Conservation (phyloP, 2,329 filamentous ascomycete species). For the Aspergillus sp. region DNA sequence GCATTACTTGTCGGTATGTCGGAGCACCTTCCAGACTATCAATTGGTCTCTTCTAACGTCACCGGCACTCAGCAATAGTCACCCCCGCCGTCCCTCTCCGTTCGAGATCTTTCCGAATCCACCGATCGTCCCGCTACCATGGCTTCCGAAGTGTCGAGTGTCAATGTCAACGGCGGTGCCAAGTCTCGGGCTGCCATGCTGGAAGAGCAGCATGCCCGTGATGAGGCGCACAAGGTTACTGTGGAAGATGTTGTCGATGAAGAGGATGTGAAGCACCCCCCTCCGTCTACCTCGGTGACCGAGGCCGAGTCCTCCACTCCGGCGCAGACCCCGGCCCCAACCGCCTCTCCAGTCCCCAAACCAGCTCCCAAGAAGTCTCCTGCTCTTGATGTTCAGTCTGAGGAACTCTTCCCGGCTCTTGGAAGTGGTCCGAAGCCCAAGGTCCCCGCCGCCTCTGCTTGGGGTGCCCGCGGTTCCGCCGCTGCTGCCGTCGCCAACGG, state of each 20-base stretch:
- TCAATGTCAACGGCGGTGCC: constrained; percentile 35
- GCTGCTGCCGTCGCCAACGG: constrained; percentile 48
- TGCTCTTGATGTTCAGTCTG: constrained; percentile 76
- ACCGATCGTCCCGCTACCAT: constrained; percentile 23
- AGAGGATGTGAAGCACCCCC: constrained; percentile 65
- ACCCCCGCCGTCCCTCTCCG: neutral
- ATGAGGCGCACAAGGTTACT: constrained; percentile 62
- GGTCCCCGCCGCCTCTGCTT: constrained; percentile 67
- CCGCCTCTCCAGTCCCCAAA: constrained; percentile 44
- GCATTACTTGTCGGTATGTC: neutral
- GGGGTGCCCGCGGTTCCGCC: constrained; percentile 66
- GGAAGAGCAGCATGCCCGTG: constrained; percentile 54
- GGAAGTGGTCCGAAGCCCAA: constrained; percentile 68
- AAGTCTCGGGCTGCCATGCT: constrained; percentile 56
- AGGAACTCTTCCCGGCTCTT: constrained; percentile 91
- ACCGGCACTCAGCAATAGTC: neutral
- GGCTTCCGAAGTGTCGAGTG: constrained; percentile 35
- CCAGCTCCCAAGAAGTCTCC: constrained; percentile 42
- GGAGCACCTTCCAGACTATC: neutral
- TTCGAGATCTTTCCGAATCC: neutral
- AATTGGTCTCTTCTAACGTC: neutral
- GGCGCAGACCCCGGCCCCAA: constrained; percentile 26
- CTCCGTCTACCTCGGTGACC: constrained; percentile 48
- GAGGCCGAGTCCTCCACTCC: constrained; percentile 33
- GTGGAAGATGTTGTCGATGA: constrained; percentile 83